A percentile compares a stretch with the other conserved stretches of the same genome.
These are phyloP conservation scores for Cyberlindnera suaveolens DNA, from an alignment of 805 yeast genomes.

Conservation along the genomic window DNA sequence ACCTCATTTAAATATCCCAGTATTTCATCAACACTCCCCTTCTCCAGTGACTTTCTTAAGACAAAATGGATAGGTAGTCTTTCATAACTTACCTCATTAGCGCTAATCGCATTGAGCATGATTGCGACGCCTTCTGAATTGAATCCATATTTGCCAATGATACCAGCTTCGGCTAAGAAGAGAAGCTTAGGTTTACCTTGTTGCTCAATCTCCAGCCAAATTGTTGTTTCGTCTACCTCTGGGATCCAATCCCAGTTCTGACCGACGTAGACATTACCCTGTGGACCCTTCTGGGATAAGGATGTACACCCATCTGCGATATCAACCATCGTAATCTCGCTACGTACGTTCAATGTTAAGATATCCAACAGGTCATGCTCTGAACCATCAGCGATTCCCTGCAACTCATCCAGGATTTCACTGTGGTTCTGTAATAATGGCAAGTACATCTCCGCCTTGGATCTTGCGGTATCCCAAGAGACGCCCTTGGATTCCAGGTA, in stretches of 20 bases:
- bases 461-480: slow-evolving; percentile 26
- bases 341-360: slow-evolving; percentile 31
- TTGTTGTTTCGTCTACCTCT: slow-evolving; percentile 17
- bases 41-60: slow-evolving; percentile 28
- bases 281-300: slow-evolving; percentile 23
- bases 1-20: slow-evolving; percentile 6
- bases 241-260: slow-evolving; percentile 41
- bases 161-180: slow-evolving; percentile 23
- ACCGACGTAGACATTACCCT: slow-evolving; percentile 21
- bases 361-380: slow-evolving; percentile 28
- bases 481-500: slow-evolving; percentile 21
- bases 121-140: slow-evolving; percentile 16
- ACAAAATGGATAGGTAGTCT: slow-evolving; percentile 33
- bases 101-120: slow-evolving; percentile 19
- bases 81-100: slow-evolving; percentile 23
- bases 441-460: slow-evolving; percentile 23
- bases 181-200: slow-evolving; percentile 19
- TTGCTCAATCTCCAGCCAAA: slow-evolving; percentile 23
- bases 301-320: slow-evolving; percentile 35
- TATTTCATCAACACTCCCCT: slow-evolving; percentile 14
- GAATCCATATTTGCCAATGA: slow-evolving; percentile 22
- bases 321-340: slow-evolving; percentile 31
- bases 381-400: slow-evolving; percentile 34
- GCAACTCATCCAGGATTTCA: slow-evolving; percentile 29
- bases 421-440: slow-evolving; percentile 24